These are phyloP conservation scores for Parastagonospora avenae DNA, from an alignment of 2,329 filamentous ascomycete genomes.

Conservation along the genomic window DNA sequence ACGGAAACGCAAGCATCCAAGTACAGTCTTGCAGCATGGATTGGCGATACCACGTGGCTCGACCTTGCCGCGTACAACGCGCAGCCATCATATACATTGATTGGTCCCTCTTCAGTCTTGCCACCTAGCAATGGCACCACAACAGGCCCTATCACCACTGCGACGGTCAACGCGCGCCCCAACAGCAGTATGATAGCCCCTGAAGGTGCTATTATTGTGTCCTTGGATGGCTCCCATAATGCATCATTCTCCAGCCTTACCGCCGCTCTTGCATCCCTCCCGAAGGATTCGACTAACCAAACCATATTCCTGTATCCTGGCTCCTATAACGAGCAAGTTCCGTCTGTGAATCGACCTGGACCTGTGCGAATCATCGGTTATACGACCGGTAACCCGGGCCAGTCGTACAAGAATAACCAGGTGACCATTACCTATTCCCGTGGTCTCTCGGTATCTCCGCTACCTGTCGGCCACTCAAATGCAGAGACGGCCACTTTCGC, in stretches of 20 bases:
- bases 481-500: conserved; percentile 58
- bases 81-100: conserved; percentile 31
- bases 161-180: conserved; percentile 45
- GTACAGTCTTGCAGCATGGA: conserved; percentile 47
- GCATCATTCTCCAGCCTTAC: conserved; percentile 43
- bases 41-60: conserved; percentile 51
- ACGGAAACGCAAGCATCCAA: conserved; percentile 40
- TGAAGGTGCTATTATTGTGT: conserved; percentile 51
- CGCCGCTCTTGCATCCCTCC: conserved; percentile 44
- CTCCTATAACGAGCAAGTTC: conserved; percentile 64
- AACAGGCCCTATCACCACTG: conserved; percentile 31
- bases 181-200: conserved; percentile 51
- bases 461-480: conserved; percentile 45
- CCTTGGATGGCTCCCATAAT: conserved; percentile 35
- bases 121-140: conserved; percentile 17
- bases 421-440: conserved; percentile 56
- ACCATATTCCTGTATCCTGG: conserved; percentile 66
- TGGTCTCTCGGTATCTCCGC: conserved; percentile 49
- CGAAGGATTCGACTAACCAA: conserved; percentile 49
- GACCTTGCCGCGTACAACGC: conserved; percentile 50
- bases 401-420: conserved; percentile 58
- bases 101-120: conserved; percentile 5
- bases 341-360: conserved; percentile 54
- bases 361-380: conserved; percentile 63
- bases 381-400: conserved; percentile 53